phyloP scores from a whole-genome alignment of 2,329 filamentous ascomycete species.

The Stachybotrys echinatus region DNA sequence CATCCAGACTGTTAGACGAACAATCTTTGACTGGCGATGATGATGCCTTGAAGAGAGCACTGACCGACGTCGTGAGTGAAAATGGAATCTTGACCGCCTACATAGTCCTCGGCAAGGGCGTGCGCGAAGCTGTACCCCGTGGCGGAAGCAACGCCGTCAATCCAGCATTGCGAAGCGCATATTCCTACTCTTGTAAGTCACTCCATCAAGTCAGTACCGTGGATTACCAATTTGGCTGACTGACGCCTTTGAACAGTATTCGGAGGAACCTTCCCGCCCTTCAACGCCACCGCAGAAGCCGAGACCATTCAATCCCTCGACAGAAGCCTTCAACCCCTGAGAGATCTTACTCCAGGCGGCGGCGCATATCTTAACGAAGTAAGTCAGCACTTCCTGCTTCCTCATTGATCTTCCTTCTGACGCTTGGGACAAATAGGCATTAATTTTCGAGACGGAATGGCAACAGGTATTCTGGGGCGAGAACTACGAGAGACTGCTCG shows the following conservation, averaged over 20 bases:
- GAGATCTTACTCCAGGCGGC: not conserved
- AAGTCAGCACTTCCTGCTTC: not conserved
- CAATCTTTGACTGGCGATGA: slow-evolving; percentile 26
- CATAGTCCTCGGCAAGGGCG: not conserved
- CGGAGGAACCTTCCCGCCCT: not conserved
- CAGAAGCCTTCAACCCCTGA: not conserved
- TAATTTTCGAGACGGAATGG: not conserved
- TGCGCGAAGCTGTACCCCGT: not conserved
- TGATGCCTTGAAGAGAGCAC: slow-evolving; percentile 10
- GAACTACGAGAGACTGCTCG: not conserved
- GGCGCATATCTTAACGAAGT: slow-evolving; percentile 1
- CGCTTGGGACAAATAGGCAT: not conserved
- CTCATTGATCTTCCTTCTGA: not conserved
- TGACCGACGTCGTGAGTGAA: not conserved
- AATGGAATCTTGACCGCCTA: too few species aligned
- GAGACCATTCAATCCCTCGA: not conserved
- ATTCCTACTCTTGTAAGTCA: not conserved
- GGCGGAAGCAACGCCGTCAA: not conserved
- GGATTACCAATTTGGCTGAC: not conserved
- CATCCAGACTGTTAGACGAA: slow-evolving; percentile 38
- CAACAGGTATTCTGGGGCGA: not conserved
- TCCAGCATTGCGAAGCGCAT: not conserved
- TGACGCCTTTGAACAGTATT: not conserved
- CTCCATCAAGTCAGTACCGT: not conserved
- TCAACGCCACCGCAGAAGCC: not conserved